Percentiles rank a stretch among this genome's conserved stretches.
Evolutionary conservation across 2,329 filamentous ascomycete genomes (phyloP).

Genomic region (Microdochium trichocladiopsis): DNA sequence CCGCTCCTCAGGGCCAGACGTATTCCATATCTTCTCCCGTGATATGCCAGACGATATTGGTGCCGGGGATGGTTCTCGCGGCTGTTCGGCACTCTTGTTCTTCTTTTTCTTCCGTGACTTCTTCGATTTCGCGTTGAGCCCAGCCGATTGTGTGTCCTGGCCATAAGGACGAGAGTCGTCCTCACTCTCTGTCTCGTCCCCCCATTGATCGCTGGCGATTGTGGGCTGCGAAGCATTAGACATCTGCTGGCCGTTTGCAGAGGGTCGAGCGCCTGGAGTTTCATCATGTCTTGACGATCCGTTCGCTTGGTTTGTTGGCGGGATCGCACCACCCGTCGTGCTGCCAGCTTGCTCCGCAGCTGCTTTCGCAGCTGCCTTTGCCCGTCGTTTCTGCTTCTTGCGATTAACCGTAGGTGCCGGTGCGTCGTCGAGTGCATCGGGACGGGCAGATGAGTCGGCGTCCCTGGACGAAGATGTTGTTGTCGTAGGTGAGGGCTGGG

Average conservation of each 20-base stretch:
- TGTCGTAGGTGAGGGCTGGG: slow-evolving; percentile 44
- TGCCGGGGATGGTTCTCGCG: slow-evolving; percentile 13
- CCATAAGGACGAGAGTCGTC: slow-evolving; percentile 40
- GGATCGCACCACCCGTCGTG: slow-evolving; percentile 20
- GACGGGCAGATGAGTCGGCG: slow-evolving; percentile 21
- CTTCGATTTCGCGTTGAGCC: slow-evolving; percentile 36
- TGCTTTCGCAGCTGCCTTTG: slow-evolving; percentile 72
- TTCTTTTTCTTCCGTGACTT: slow-evolving; percentile 69
- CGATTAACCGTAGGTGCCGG: slow-evolving; percentile 61
- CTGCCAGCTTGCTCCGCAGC: slow-evolving; percentile 32
- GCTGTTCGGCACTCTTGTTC: slow-evolving; percentile 27
- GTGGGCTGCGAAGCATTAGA: slow-evolving; percentile 16
- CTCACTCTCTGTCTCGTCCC: slow-evolving; percentile 49
- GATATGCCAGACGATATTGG: slow-evolving; percentile 38
- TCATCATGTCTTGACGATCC: background rate
- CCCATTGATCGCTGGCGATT: slow-evolving; percentile 31
- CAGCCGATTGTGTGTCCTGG: slow-evolving; percentile 29
- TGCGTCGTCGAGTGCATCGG: slow-evolving; percentile 12
- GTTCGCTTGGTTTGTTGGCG: slow-evolving; percentile 19
- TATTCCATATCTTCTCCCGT: slow-evolving; percentile 95
- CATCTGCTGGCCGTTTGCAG: background rate
- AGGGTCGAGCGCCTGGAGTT: no score
- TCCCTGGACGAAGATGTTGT: slow-evolving; percentile 26
- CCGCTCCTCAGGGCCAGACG: slow-evolving; percentile 85
- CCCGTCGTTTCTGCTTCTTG: slow-evolving; percentile 91